These are phyloP conservation scores for Scheffersomyces stipitis DNA, from an alignment of 805 yeast genomes.

Conservation along the genomic window DNA sequence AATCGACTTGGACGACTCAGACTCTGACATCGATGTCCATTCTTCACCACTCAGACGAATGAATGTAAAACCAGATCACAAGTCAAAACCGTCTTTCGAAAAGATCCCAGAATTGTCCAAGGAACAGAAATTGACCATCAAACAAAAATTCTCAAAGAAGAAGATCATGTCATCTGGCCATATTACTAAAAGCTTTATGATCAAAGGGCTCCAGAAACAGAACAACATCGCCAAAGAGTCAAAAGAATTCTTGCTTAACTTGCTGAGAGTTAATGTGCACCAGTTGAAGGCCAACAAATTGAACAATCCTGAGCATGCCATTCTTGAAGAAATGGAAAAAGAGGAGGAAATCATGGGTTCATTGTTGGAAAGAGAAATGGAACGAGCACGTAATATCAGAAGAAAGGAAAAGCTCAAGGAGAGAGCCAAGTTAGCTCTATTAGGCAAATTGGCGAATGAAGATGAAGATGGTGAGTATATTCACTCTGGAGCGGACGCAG, in stretches of 20 bases:
- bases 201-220: slow-evolving; percentile 8
- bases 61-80: slow-evolving; percentile 9
- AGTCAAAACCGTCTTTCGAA: slow-evolving; percentile 1
- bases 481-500: slow-evolving; percentile 16
- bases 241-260: slow-evolving; percentile 30
- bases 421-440: slow-evolving; percentile 34
- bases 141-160: slow-evolving; percentile 30
- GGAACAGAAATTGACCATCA: slow-evolving; percentile 29
- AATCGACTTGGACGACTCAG: slow-evolving; percentile 31
- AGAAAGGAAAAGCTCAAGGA: slow-evolving; percentile 40
- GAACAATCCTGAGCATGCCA: slow-evolving; percentile 25
- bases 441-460: slow-evolving; percentile 14
- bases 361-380: slow-evolving; percentile 50
- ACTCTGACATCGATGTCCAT: slow-evolving; percentile 18
- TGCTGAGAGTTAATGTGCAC: slow-evolving; percentile 44
- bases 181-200: slow-evolving; percentile 3
- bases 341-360: slow-evolving; percentile 46
- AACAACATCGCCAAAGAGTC: slow-evolving; percentile 7
- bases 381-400: slow-evolving; percentile 46
- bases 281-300: slow-evolving; percentile 35
- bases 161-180: slow-evolving; percentile 8
- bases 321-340: slow-evolving; percentile 36
- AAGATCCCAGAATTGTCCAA: slow-evolving; percentile 31
- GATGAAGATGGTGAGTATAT: slow-evolving; percentile 9
- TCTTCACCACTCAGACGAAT: slow-evolving; percentile 8